Evolutionary conservation across 495 filamentous ascomycete genomes (phyloP).

Genomic region (Daldinia loculata): DNA sequence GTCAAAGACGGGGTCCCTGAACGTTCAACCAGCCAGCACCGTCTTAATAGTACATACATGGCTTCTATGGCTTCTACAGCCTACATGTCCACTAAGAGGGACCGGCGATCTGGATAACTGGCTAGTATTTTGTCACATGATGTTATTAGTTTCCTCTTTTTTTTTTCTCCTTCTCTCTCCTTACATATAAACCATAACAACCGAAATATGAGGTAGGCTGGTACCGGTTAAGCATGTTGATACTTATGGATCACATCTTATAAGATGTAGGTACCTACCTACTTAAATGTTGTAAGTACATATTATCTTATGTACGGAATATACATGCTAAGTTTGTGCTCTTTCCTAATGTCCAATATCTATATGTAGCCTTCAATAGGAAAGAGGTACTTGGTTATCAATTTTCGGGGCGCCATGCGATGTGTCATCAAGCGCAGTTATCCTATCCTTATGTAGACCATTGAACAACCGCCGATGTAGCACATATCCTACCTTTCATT

Average conservation of each 20-base stretch:
- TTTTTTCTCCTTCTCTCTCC: background rate
- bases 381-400: slow-evolving; percentile 2
- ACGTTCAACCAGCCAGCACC: slow-evolving; percentile 26
- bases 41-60: slow-evolving; percentile 19
- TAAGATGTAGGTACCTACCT: background rate
- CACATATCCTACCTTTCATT: slow-evolving; percentile 11
- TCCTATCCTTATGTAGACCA: slow-evolving; percentile 12
- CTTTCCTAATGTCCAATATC: background rate
- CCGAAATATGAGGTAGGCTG: slow-evolving; percentile 2
- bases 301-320: no score
- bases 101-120: slow-evolving; percentile 35
- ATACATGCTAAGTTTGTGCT: background rate
- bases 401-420: slow-evolving; percentile 2
- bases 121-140: slow-evolving; percentile 36
- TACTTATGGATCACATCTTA: slow-evolving; percentile 15
- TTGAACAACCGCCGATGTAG: slow-evolving; percentile 32
- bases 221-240: slow-evolving; percentile 12
- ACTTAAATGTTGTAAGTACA: no score
- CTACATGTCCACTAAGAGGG: slow-evolving; percentile 10
- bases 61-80: background rate
- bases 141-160: slow-evolving; percentile 11
- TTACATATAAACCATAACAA: slow-evolving; percentile 4
- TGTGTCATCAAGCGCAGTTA: slow-evolving; percentile 26
- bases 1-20: slow-evolving; percentile 24
- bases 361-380: background rate